Evolutionary conservation across 306 rosid genomes (phyloP).

Genomic region (Astragalus membranaceus): DNA sequence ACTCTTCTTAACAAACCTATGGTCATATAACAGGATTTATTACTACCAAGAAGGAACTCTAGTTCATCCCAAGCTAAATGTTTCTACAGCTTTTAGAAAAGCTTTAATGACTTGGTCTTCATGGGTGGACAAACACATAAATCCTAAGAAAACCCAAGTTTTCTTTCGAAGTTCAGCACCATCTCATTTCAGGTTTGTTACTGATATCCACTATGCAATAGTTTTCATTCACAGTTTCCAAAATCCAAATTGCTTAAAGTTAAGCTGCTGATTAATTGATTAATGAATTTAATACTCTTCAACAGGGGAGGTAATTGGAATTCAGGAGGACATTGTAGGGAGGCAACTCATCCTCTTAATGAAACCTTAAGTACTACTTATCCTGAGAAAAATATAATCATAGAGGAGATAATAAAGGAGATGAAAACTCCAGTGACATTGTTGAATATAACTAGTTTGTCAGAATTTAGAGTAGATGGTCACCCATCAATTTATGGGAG

Average conservation of each 20-base stretch:
- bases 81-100: constrained; percentile 61
- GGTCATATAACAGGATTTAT: constrained; percentile 51
- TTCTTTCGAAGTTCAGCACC: constrained; percentile 88
- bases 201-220: neutral
- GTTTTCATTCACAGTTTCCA: neutral
- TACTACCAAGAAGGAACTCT: constrained; percentile 80
- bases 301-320: constrained; percentile 89
- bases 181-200: constrained; percentile 87
- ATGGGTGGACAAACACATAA: constrained; percentile 70
- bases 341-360: constrained; percentile 54
- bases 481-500: constrained; percentile 81
- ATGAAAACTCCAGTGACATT: constrained; percentile 74
- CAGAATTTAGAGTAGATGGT: constrained; percentile 68
- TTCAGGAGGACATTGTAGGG: constrained; percentile 86
- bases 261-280: constrained; percentile 5
- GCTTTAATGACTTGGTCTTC: constrained; percentile 76
- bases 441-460: constrained; percentile 68
- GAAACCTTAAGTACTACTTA: constrained; percentile 22
- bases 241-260: neutral
- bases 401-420: constrained; percentile 52
- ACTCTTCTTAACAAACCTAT: constrained; percentile 15
- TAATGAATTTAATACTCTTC: constrained; percentile 4
- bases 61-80: constrained; percentile 73
- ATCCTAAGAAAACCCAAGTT: constrained; percentile 58
- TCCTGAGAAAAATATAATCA: constrained; percentile 50